Base-by-base conservation (phyloP, 202 grass and related monocot genomes). In the Eragrostis tef region DNA sequence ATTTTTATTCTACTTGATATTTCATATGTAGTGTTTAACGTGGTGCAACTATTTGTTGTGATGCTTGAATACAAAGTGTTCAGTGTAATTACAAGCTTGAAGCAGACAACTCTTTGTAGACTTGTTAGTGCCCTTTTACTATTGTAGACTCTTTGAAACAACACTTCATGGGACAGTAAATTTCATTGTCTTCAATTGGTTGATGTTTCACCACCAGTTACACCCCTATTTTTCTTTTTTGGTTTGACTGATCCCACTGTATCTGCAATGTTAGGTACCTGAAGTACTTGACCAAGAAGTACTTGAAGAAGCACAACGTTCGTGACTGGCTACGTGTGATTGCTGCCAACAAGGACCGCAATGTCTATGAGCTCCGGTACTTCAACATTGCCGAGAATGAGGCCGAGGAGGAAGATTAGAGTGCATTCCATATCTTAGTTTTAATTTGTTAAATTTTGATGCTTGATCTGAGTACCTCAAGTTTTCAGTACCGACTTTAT, bases 361-460 rank as follows among this genome's bases (percentile, higher is more conserved):
- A 24, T 24, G 68, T 88, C 24, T 88, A 88, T 79, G 86, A 88
- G 68, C 67, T 84, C 46, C 74, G 81, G 20, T 88, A 88, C 86
- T 84, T 84, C 86, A 88, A 88, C 61, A 88, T 88, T 51, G 86
- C 81, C 0, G 86, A 88, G 50, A 88, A 88, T 49, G 86, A 88
- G 81, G 86, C 81, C 31, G 86, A 88, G 75, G 81, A 88, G 67
- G 86, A 88, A 80, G 62, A 27, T 7, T 44, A 65, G 15, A 21
- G 14, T 50, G n/a, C 48, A 60, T 60, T 26, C 54, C 21, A 13
- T 60, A 60, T 26, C 21, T 24, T 60, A 60, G 57, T 60, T 60
- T 31, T 31, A n/a, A 3, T 31, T 31, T 31, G 29, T 31, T 31
- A 3, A 31, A 31, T 31, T 31, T 31, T 31, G 29, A 31, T 31